Conservation (phyloP, 2,329 filamentous ascomycete genomes). For the Pseudopithomyces maydicus region DNA sequence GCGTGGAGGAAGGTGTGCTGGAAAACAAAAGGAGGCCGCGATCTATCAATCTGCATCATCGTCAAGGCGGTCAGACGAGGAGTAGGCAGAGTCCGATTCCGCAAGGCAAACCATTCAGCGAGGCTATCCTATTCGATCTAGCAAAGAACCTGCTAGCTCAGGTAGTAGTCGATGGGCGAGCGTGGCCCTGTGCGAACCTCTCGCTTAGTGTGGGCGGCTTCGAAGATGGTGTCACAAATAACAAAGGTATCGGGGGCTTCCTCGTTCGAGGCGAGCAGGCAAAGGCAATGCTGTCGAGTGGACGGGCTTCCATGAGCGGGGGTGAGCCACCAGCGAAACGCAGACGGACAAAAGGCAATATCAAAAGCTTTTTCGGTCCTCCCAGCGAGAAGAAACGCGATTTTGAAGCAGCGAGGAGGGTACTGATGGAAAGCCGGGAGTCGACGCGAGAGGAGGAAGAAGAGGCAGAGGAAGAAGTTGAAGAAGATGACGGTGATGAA, state of each 20-base stretch:
- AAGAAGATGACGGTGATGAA: slow-evolving; percentile 23
- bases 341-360: slow-evolving; percentile 40
- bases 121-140: slow-evolving; percentile 73
- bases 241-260: slow-evolving; percentile 84
- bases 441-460: slow-evolving; percentile 31
- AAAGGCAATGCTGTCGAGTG: slow-evolving; percentile 49
- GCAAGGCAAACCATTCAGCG: slow-evolving; percentile 73
- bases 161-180: slow-evolving; percentile 74
- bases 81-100: slow-evolving; percentile 80
- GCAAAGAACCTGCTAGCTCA: slow-evolving; percentile 78
- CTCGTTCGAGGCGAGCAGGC: slow-evolving; percentile 70
- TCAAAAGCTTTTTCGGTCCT: slow-evolving; percentile 43
- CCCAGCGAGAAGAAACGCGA: slow-evolving; percentile 37
- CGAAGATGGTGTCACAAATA: slow-evolving; percentile 82
- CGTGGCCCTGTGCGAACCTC: slow-evolving; percentile 92
- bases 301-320: slow-evolving; percentile 11
- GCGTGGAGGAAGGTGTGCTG: slow-evolving; percentile 87
- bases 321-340: slow-evolving; percentile 36
- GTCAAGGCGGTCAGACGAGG: slow-evolving; percentile 72
- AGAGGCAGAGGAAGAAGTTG: slow-evolving; percentile 26
- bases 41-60: slow-evolving; percentile 83
- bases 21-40: slow-evolving; percentile 87
- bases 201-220: slow-evolving; percentile 90
- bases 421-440: slow-evolving; percentile 35
- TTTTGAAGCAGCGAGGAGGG: slow-evolving; percentile 38